Percentiles rank a stretch among this genome's conserved stretches.
Evolutionary conservation across 176 grass and related monocot species (phyloP).

Genomic region (Dendrocalamus sinicus): DNA sequence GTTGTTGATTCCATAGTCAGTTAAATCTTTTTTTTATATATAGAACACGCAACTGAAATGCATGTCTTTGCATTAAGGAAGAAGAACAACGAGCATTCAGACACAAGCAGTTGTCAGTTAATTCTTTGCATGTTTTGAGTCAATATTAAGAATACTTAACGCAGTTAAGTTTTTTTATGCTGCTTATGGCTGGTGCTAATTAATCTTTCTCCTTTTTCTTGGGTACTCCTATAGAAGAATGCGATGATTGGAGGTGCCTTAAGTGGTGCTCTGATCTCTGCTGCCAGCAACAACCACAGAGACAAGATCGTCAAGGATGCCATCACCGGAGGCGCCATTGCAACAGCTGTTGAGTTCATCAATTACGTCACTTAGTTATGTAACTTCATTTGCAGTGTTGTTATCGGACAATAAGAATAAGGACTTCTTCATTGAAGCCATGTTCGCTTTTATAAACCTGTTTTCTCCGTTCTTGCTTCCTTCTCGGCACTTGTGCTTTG

Average conservation of each 20-base stretch:
- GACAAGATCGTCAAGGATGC: conserved; percentile 75
- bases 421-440: conserved; percentile 13
- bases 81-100: too few species aligned
- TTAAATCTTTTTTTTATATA: too few species aligned
- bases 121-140: background rate
- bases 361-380: conserved; percentile 64
- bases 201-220: background rate
- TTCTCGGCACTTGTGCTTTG: background rate
- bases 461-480: background rate
- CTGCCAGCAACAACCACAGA: conserved; percentile 49
- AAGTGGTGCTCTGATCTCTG: conserved; percentile 72
- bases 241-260: conserved; percentile 68
- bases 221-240: conserved; percentile 59
- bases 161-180: background rate
- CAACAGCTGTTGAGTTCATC: conserved; percentile 75
- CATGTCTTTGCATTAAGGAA: too few species aligned
- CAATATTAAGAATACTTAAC: background rate
- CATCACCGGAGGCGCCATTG: conserved; percentile 70
- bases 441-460: conserved; percentile 8
- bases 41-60: too few species aligned
- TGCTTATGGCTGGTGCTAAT: background rate
- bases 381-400: conserved; percentile 10
- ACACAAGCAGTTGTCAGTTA: too few species aligned
- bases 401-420: conserved; percentile 36
- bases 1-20: background rate